Evolutionary conservation across 2,329 filamentous ascomycete genomes (phyloP), one percentile per base, ranked within the genome.

Genomic region (Exophiala spinifera): DNA sequence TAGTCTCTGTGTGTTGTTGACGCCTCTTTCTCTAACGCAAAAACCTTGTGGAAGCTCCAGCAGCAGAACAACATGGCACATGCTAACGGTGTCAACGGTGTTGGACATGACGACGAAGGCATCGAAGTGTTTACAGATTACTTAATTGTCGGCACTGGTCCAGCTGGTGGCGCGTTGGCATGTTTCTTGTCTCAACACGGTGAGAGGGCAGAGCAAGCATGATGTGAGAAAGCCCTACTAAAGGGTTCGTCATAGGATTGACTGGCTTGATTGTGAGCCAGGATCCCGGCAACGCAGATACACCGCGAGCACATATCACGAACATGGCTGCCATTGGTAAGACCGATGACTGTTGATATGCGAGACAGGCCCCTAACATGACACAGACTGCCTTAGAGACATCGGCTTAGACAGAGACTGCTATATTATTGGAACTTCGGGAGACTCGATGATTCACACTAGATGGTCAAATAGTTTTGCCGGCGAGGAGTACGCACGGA

Each of bases 161-260:
- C 80, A 4, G 78, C 80, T 0, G 80, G 80, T 2, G 79, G 76
- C 5, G 69, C 77, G 1, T 34, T 55, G 23, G 51, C 44, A 44
- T 53, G 49, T 37, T 51, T 48, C 31, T 50, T 57, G 10, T 36
- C 42, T 31, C 55, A 55, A n/a, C 21, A 80, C 69, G 76, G 78
- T 76, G 64, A 43, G 64, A 43, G 51, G 23, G 23, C 10, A 25
- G 15, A 25, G 25, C 33, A 28, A 28, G 31, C n/a, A 13, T 34
- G 28, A 36, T 45, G 33, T 25, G n/a, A 19, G 4, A 23, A 13
- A 14, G 7, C 23, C 48, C 45, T n/a, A 40, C 48, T 52, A 49
- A 45, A 17, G n/a, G 19, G n/a, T 20, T 17, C 21, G n/a, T 49
- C 8, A 19, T 33, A 53, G 51, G 51, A 15, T 44, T 53, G 36